Percentiles rank a stretch among this genome's conserved stretches.
These are phyloP conservation scores for Lobosporangium transversale DNA, from an alignment of 192 early-diverging fungal species.

Conservation along the genomic window DNA sequence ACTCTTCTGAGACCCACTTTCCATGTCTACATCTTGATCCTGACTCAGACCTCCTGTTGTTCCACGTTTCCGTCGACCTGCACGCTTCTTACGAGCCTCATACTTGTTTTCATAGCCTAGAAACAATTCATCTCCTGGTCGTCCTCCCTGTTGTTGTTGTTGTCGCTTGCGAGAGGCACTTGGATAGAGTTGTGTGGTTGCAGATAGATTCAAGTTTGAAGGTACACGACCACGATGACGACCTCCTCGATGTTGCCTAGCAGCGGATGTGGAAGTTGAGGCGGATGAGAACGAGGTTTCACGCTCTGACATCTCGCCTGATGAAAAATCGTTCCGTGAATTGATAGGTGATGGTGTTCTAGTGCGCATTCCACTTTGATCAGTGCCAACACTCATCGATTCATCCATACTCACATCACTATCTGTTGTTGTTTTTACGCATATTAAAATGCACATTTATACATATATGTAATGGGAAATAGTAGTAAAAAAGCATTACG, in stretches of 20 bases:
- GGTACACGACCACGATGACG: too few species aligned
- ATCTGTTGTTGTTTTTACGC: conserved; percentile 1
- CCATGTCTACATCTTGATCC: conserved; percentile 18
- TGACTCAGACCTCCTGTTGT: too few species aligned
- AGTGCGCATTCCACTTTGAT: conserved; percentile 12
- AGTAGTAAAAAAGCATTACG: too few species aligned
- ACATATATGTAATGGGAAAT: too few species aligned
- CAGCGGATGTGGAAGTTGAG: conserved; percentile 19
- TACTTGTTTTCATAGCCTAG: conserved; percentile 5
- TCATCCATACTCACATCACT: conserved; percentile 42
- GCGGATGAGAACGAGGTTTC: conserved; percentile 37
- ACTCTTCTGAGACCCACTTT: conserved; percentile 20
- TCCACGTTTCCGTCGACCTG: background rate
- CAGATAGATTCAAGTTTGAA: too few species aligned
- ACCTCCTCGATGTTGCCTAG: background rate
- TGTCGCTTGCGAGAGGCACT: background rate
- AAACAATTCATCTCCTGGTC: conserved; percentile 43
- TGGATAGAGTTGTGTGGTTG: too few species aligned
- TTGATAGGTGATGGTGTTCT: conserved; percentile 19
- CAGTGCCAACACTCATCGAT: conserved; percentile 30
- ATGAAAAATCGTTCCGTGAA: conserved; percentile 13
- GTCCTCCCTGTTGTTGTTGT: conserved; percentile 16
- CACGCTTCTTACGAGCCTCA: background rate
- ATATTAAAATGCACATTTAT: too few species aligned
- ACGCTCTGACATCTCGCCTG: conserved; percentile 45